These are phyloP conservation scores for Sporothrix inflata DNA, from an alignment of 2,329 filamentous ascomycete species.

Conservation along the genomic window DNA sequence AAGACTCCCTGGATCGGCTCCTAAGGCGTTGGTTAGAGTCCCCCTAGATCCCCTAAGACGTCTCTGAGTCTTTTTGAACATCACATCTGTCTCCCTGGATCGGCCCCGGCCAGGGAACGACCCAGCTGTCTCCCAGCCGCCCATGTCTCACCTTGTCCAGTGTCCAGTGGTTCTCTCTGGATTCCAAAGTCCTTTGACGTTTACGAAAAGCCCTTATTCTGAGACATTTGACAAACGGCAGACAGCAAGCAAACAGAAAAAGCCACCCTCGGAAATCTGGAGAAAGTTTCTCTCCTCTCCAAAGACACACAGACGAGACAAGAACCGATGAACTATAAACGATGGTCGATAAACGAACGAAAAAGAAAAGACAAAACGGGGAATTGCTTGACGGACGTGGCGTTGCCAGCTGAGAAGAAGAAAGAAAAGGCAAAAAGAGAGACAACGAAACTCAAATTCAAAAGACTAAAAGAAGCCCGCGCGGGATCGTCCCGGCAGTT, in stretches of 20 bases:
- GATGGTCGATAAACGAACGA: constrained; percentile 5
- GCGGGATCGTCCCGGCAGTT: constrained; percentile 19
- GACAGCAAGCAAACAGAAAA: background rate
- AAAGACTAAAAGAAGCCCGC: background rate
- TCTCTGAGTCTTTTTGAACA: constrained; percentile 1
- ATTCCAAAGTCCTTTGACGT: background rate
- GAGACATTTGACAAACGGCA: background rate
- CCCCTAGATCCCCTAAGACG: background rate
- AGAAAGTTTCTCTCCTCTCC: background rate
- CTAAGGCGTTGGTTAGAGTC: background rate
- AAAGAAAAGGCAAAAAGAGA: background rate
- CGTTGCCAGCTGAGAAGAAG: constrained; percentile 5
- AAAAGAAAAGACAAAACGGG: background rate
- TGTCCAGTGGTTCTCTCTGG: background rate
- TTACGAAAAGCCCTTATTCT: background rate
- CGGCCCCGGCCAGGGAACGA: background rate
- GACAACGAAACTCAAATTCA: background rate
- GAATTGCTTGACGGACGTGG: background rate
- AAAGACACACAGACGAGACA: background rate
- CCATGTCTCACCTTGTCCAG: constrained; percentile 3
- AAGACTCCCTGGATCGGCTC: constrained; percentile 17
- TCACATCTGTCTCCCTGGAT: constrained; percentile 12
- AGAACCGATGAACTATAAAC: background rate
- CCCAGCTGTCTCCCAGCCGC: constrained; percentile 8
- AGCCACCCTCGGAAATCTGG: background rate